Evolutionary conservation across 2,329 filamentous ascomycete species (phyloP).

Genomic region (Pseudogymnoascus sp.): DNA sequence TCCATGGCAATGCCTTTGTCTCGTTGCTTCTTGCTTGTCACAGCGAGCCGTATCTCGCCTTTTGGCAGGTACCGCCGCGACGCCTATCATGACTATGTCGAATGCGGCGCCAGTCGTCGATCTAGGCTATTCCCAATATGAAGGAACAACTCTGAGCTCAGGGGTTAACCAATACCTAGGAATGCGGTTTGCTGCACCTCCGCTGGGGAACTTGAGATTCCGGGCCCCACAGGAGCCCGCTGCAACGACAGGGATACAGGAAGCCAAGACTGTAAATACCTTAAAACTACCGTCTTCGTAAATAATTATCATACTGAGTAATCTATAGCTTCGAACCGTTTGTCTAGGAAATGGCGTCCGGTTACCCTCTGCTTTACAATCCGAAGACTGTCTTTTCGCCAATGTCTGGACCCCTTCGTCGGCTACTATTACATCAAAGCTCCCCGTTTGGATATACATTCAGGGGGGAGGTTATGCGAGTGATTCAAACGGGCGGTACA

Average conservation of each 20-base stretch:
- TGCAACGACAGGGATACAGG: constrained; percentile 13
- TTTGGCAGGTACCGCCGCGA: constrained; percentile 21
- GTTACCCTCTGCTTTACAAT: constrained; percentile 24
- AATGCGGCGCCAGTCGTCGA: constrained; percentile 38
- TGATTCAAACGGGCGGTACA: constrained; percentile 44
- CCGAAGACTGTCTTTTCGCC: constrained; percentile 37
- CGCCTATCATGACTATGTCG: constrained; percentile 22
- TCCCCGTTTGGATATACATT: constrained; percentile 49
- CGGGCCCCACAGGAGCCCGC: constrained; percentile 43
- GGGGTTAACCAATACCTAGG: constrained; percentile 64
- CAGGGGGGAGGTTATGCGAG: constrained; percentile 40
- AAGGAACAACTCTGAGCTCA: constrained; percentile 43
- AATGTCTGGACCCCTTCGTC: constrained; percentile 38
- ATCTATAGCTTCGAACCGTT: constrained; percentile 35
- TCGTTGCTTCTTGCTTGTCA: background rate
- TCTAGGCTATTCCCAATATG: constrained; percentile 59
- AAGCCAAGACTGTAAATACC: constrained; percentile 17
- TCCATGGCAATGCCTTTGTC: background rate
- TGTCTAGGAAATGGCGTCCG: constrained; percentile 34
- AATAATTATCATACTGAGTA: background rate
- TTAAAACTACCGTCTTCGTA: background rate
- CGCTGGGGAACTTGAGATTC: constrained; percentile 57
- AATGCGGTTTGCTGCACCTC: constrained; percentile 63
- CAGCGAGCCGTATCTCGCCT: background rate
- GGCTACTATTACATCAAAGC: constrained; percentile 33